These are phyloP conservation scores for Trichosanthes cucumerina DNA, from an alignment of 306 rosid genomes.

Conservation along the genomic window DNA sequence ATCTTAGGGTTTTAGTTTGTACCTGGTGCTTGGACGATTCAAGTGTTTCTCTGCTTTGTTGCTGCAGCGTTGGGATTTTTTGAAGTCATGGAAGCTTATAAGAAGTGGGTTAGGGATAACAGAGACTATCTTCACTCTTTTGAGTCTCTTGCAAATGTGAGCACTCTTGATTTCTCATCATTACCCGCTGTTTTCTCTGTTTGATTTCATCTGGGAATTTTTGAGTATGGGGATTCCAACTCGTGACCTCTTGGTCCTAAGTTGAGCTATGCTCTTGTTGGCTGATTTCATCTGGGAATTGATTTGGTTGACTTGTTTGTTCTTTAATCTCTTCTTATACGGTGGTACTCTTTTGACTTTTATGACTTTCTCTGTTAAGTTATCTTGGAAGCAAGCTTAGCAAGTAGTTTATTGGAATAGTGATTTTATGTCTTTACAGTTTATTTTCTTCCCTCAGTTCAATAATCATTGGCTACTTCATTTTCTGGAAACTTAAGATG, in stretches of 20 bases:
- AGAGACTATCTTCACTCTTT: constrained; percentile 71
- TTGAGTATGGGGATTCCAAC: too few relatives aligned
- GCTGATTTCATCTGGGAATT: too few relatives aligned
- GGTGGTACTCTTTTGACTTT: background rate
- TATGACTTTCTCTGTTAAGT: background rate
- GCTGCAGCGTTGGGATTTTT: constrained; percentile 12
- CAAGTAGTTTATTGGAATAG: background rate
- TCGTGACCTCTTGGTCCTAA: too few relatives aligned
- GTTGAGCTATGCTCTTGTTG: too few relatives aligned
- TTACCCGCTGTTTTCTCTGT: background rate
- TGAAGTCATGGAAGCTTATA: constrained; percentile 71
- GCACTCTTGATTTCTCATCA: constrained; percentile 12
- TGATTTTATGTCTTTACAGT: background rate
- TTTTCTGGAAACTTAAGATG: background rate
- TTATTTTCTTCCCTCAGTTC: background rate
- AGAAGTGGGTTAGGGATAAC: constrained; percentile 83
- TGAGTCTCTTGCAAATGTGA: constrained; percentile 89
- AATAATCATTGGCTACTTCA: background rate
- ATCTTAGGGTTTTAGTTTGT: constrained; percentile 17
- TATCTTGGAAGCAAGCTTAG: background rate
- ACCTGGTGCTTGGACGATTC: constrained; percentile 9
- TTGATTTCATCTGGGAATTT: background rate
- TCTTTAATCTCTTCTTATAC: background rate
- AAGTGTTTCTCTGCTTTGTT: background rate
- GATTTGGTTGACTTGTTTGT: background rate